Conservation (phyloP, 1,139 yeast genomes). For the Nakaseomyces sp. region DNA sequence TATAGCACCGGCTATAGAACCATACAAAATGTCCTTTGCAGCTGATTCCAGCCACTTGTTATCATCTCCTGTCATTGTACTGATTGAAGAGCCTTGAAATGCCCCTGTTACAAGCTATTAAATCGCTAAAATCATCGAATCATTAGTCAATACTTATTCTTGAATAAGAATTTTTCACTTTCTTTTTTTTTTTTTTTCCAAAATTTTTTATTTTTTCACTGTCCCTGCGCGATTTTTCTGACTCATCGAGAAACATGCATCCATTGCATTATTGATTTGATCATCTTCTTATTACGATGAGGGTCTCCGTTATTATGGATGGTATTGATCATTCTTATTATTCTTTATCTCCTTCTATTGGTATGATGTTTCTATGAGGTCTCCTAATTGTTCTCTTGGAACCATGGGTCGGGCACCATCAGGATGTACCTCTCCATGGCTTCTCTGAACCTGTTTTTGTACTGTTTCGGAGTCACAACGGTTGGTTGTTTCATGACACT, state of each 20-base stretch:
- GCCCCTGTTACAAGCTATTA: too few species aligned
- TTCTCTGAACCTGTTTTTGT: constrained; percentile 85
- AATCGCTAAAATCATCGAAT: background rate
- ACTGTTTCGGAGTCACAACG: constrained; percentile 92
- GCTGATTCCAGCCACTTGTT: constrained; percentile 13
- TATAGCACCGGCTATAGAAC: constrained; percentile 57
- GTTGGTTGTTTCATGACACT: constrained; percentile 93
- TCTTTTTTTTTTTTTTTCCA: background rate
- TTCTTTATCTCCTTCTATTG: background rate
- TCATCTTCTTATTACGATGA: too few species aligned
- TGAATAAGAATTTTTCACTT: background rate
- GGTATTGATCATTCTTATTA: too few species aligned
- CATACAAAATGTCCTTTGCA: constrained; percentile 25
- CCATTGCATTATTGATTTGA: too few species aligned
- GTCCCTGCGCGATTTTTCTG: background rate
- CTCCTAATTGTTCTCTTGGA: constrained; percentile 32
- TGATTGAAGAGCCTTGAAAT: too few species aligned
- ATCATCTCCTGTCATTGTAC: background rate
- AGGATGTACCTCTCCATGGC: constrained; percentile 95
- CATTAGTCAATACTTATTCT: too few species aligned
- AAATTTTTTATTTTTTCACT: background rate
- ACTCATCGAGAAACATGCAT: background rate
- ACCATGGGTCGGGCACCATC: constrained; percentile 90
- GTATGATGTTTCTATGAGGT: too few species aligned
- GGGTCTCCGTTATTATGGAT: too few species aligned